Conservation (phyloP, 2,329 filamentous ascomycete genomes). For the Trichoderma brevicompactum region DNA sequence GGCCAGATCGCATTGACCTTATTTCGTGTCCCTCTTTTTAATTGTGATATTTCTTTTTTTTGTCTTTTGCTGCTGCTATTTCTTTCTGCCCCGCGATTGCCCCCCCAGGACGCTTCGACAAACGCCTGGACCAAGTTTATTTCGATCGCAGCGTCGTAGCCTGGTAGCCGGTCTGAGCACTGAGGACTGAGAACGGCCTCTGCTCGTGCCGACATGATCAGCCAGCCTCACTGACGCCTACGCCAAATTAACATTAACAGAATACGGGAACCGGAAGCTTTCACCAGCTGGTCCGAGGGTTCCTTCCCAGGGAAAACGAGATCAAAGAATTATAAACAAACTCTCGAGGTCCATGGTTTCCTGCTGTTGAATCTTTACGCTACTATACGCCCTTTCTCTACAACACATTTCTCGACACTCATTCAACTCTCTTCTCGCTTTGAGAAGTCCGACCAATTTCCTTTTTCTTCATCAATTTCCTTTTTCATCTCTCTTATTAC, state of each 20-base stretch:
- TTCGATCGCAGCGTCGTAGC: constrained; percentile 20
- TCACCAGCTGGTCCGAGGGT: constrained; percentile 13
- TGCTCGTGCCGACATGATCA: constrained; percentile 17
- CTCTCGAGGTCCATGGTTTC: constrained; percentile 6
- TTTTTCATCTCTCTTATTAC: not conserved
- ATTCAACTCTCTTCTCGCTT: constrained; percentile 11
- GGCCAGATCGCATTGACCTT: constrained; percentile 23
- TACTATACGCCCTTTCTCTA: constrained; percentile 2
- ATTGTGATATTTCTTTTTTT: constrained; percentile 26
- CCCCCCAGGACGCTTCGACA: constrained; percentile 16
- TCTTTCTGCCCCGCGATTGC: constrained; percentile 7
- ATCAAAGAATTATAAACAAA: constrained; percentile 1
- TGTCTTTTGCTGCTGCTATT: constrained; percentile 11
- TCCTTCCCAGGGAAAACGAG: not conserved
- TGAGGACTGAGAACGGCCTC: constrained; percentile 22
- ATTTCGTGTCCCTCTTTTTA: constrained; percentile 24
- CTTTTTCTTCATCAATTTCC: not conserved
- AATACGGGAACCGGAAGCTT: constrained; percentile 4
- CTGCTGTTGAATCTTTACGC: constrained; percentile 10
- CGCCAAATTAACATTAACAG: constrained; percentile 5
- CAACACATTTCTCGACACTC: constrained; percentile 13
- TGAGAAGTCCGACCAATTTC: not conserved
- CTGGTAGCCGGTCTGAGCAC: constrained; percentile 13
- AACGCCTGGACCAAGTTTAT: constrained; percentile 21
- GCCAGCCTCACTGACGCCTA: constrained; percentile 1